Evolutionary conservation across 352 stramenopile genomes (phyloP), one percentile per base, ranked within the genome.

Genomic region (Blastocystis hominis): DNA sequence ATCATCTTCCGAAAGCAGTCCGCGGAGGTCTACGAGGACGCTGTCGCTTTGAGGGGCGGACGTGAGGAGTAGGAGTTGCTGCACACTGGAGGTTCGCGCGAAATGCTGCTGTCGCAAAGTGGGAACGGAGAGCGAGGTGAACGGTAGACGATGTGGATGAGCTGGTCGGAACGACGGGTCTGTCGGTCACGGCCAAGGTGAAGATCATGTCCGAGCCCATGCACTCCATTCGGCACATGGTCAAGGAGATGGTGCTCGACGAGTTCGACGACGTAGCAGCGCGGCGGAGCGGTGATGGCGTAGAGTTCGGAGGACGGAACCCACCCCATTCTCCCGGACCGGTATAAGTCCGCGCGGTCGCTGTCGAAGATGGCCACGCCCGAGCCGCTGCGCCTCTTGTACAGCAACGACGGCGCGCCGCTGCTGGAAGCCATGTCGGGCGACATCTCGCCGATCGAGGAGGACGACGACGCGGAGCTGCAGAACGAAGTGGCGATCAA

Each of bases 1-100:
- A 84, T 84, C 50, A 53, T 84, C 20, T 84, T 84, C 72, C 46
- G 72, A 10, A 84, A 84, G 72, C 72, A 84, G 53, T 84, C 72
- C 53, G 44, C 44, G 10, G 72, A 84, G 13, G 72, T 84, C 13
- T 84, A 84, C 56, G 72, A 84, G 30, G 72, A 84, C 36, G 34
- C 62, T 38, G 64, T 76, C 5, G 4, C 9, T 55, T 40, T 30
- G 7, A 3, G 10, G 9, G 10, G 34, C 10, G 2, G 0, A 7
- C 36, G 3, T 76, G 6, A 15, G 34, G 1, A n/a, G 64, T 76
- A 76, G 64, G 72, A 84, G 30, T 66, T 34, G 24, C n/a, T 63
- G 47, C 40, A 47, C 20, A 15, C 47, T 55, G 50, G 4, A 20
- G 72, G 72, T n/a, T 66, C 72, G 24, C 30, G 30, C 38, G 72